Evolutionary conservation across 331 rosid genomes (phyloP).

Genomic region (Quercus tomentella): DNA sequence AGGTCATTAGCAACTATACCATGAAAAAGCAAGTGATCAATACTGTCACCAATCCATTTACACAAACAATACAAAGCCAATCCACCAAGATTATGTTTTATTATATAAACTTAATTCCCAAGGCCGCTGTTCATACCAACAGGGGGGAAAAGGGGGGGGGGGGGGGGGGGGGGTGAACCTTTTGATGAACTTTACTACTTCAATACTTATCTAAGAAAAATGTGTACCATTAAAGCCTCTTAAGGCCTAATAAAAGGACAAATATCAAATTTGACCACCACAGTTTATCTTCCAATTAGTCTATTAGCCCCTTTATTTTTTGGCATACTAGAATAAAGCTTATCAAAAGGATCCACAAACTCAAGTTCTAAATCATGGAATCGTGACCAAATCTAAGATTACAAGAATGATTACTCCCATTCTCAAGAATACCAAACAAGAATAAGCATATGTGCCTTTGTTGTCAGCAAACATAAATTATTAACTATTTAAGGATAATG

Average conservation of each 20-base stretch:
- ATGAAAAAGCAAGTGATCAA: background rate
- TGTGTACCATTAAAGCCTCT: background rate
- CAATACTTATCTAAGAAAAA: background rate
- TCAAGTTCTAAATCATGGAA: too few species aligned
- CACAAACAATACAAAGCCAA: background rate
- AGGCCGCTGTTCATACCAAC: background rate
- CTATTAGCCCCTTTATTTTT: background rate
- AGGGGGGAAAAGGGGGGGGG: too few species aligned
- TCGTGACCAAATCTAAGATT: too few species aligned
- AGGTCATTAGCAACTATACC: background rate
- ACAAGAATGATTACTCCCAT: too few species aligned
- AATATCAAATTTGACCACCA: background rate
- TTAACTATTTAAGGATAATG: too few species aligned
- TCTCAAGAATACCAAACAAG: too few species aligned
- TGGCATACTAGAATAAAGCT: background rate
- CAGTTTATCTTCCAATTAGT: background rate
- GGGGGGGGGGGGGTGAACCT: too few species aligned
- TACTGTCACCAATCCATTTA: background rate
- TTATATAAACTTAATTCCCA: background rate
- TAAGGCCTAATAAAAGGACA: background rate
- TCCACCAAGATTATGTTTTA: background rate
- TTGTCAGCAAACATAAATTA: too few species aligned
- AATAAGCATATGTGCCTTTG: too few species aligned
- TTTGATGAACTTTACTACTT: background rate
- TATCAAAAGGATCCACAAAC: too few species aligned